These are phyloP conservation scores for Lepraria neglecta DNA, from an alignment of 495 filamentous ascomycete genomes.

Conservation along the genomic window DNA sequence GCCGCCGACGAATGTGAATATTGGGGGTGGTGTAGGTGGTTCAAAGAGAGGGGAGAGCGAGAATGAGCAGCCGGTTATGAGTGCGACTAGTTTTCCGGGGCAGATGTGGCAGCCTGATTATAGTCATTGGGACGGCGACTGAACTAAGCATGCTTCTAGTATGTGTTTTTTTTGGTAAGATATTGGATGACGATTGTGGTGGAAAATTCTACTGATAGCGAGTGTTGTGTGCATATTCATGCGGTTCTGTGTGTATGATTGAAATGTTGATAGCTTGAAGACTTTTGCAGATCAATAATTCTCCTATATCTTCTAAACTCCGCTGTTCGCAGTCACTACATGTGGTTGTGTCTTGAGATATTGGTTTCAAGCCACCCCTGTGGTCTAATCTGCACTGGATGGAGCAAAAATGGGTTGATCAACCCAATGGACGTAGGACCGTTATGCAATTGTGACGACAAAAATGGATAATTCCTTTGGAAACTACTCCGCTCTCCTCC, in stretches of 20 bases:
- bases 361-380: too few relatives aligned
- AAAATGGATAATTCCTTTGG: too few relatives aligned
- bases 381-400: too few relatives aligned
- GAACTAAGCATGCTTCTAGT: not conserved
- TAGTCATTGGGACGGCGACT: constrained; percentile 17
- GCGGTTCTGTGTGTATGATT: not conserved
- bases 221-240: not conserved
- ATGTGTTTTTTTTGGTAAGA: not conserved
- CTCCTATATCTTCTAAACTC: too few relatives aligned
- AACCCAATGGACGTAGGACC: too few relatives aligned
- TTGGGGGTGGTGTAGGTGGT: constrained; percentile 3
- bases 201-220: not conserved
- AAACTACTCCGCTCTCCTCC: too few relatives aligned
- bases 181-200: not conserved
- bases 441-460: too few relatives aligned
- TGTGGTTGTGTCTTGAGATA: too few relatives aligned
- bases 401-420: too few relatives aligned
- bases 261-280: not conserved
- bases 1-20: constrained; percentile 5
- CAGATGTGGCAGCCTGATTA: constrained; percentile 69
- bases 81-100: constrained; percentile 70
- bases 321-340: too few relatives aligned
- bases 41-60: constrained; percentile 27
- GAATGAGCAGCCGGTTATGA: constrained; percentile 59
- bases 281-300: too few relatives aligned